These are phyloP conservation scores for Dorcoceras hygrometricum DNA, from an alignment of 257 asterid species.

Conservation along the genomic window DNA sequence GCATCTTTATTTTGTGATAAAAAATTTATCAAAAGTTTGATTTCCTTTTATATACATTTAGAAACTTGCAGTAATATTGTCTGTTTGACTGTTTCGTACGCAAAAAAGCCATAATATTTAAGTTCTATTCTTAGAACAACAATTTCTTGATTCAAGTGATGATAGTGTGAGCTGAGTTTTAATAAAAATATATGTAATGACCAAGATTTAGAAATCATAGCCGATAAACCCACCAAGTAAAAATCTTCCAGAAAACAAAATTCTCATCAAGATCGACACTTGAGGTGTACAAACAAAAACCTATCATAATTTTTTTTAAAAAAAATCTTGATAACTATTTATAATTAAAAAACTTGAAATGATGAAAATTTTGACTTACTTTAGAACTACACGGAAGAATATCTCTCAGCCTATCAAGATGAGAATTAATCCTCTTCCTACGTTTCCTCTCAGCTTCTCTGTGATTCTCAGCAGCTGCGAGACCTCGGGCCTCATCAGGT, in stretches of 20 bases:
- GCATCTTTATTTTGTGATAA: too few species aligned
- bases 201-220: background rate
- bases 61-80: background rate
- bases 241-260: background rate
- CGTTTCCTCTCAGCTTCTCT: slow-evolving; percentile 34
- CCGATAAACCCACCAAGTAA: background rate
- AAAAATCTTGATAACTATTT: too few species aligned
- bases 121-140: background rate
- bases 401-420: slow-evolving; percentile 28
- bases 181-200: too few species aligned
- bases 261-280: background rate
- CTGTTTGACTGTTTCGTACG: background rate
- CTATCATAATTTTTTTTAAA: background rate
- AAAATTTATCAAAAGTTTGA: background rate
- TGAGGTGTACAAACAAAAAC: background rate
- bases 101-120: too few species aligned
- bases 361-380: slow-evolving; percentile 16
- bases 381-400: slow-evolving; percentile 25
- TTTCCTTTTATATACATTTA: too few species aligned
- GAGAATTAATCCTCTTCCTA: slow-evolving; percentile 29
- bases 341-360: too few species aligned
- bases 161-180: too few species aligned
- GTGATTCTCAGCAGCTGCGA: slow-evolving; percentile 31
- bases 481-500: slow-evolving; percentile 22
- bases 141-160: too few species aligned